Evolutionary conservation across 2,329 filamentous ascomycete species (phyloP).

Genomic region (Ophiostoma himal-ulmi): DNA sequence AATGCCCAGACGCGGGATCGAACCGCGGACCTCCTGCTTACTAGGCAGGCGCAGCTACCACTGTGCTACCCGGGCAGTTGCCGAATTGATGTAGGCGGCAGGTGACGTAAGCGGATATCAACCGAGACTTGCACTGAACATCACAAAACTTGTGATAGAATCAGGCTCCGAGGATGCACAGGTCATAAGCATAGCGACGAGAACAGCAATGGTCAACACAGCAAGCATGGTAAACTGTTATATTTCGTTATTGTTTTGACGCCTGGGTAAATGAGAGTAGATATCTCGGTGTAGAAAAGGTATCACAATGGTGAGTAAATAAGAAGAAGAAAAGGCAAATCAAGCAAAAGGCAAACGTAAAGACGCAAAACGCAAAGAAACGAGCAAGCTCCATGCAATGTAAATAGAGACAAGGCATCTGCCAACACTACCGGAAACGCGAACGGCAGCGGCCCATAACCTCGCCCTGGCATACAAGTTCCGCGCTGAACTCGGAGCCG

Average conservation of each 20-base stretch:
- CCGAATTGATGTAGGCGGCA: neutral
- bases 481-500: conserved; percentile 95
- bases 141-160: no score
- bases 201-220: neutral
- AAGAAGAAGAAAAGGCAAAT: neutral
- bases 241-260: conserved; percentile 15
- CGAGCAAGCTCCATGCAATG: conserved; percentile 9
- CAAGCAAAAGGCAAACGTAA: conserved; percentile 13
- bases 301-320: conserved; percentile 16
- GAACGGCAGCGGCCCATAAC: conserved; percentile 97
- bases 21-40: conserved; percentile 13
- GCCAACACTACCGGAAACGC: conserved; percentile 59
- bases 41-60: neutral
- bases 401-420: neutral
- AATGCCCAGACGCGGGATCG: conserved; percentile 8
- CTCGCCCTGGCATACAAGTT: conserved; percentile 97
- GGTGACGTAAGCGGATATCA: neutral
- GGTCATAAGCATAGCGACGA: neutral
- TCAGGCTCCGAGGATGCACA: no score
- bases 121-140: neutral
- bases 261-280: conserved; percentile 17
- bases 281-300: conserved; percentile 18
- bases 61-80: neutral
- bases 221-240: neutral
- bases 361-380: conserved; percentile 1